These are phyloP conservation scores for Brettanomyces anomalus DNA, from an alignment of 805 yeast species.

Conservation along the genomic window DNA sequence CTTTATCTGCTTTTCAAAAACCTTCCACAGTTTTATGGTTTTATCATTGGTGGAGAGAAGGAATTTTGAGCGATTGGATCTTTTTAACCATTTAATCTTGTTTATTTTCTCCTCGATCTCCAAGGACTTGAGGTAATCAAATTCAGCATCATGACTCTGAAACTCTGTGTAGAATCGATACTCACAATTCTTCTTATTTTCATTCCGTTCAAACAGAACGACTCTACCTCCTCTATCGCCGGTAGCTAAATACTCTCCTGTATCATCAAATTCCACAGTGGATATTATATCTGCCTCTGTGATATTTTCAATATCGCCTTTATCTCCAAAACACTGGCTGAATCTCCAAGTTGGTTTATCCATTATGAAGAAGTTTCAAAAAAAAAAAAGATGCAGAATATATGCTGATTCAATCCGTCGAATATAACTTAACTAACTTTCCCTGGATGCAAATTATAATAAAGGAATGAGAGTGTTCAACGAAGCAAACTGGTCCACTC, in stretches of 20 bases:
- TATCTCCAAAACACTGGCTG: conserved; percentile 97
- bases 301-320: conserved; percentile 90
- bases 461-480: no score
- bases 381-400: no score
- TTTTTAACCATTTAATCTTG: conserved; percentile 91
- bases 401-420: no score
- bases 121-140: conserved; percentile 88
- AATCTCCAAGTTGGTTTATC: conserved; percentile 58
- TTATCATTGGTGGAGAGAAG: conserved; percentile 90
- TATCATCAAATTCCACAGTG: conserved; percentile 90
- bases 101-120: conserved; percentile 98
- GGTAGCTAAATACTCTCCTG: conserved; percentile 93
- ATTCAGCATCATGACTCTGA: conserved; percentile 97
- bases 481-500: no score
- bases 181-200: conserved; percentile 71
- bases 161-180: conserved; percentile 94
- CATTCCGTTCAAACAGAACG: conserved; percentile 87
- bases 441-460: no score
- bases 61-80: conserved; percentile 85
- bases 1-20: conserved; percentile 84
- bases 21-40: conserved; percentile 97
- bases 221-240: conserved; percentile 99
- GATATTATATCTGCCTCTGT: conserved; percentile 97
- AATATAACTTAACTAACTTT: no score
- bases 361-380: conserved; percentile 8